Evolutionary conservation across 345 rosid species (phyloP), one percentile per base, ranked within the genome.

Genomic region (Eucalyptus leucophloia): DNA sequence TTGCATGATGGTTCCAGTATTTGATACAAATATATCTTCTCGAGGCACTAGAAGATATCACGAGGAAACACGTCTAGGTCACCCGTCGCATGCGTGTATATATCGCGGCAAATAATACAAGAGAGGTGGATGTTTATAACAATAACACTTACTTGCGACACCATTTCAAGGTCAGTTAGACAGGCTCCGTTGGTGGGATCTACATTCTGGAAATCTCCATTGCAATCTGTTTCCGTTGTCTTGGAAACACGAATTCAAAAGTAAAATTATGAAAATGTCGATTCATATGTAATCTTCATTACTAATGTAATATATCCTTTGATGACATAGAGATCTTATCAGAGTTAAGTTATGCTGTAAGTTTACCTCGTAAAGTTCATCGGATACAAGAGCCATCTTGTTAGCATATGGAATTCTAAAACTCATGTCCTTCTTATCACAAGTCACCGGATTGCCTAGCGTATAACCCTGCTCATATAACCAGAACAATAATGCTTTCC

Each of bases 341-440:
- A 18, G 1, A 53, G 5, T 53, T 8, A 53, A 69, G 26, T 34
- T 69, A 16, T 18, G 13, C 0, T 10, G 44, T 69, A 69, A 69
- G 18, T 28, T 86, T 54, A 93, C 97, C 95, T 94, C 90, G 44
- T 93, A 96, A 65, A 94, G 93, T 88, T 94, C 92, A 91, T 93
- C 93, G 2, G 96, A 95, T 86, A 96, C 92, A 12, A 95, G 91
- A 49, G 92, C 93, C 95, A 93, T 90, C 44, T 94, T 92, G 58
- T 94, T 93, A 54, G 95, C 92, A 37, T 37, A 91, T 28, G 87
- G 88, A 88, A 95, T 69, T 32, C 83, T 89, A 60, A 92, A 91
- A 87, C 94, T 94, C 40, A 0, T 16, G 17, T 94, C 95, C 34
- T 87, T 47, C 18, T 62, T 77, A 7, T 13, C 1, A 88, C 91